These are phyloP conservation scores for Microdochium bolleyi DNA, from an alignment of 2,329 filamentous ascomycete genomes.

Conservation along the genomic window DNA sequence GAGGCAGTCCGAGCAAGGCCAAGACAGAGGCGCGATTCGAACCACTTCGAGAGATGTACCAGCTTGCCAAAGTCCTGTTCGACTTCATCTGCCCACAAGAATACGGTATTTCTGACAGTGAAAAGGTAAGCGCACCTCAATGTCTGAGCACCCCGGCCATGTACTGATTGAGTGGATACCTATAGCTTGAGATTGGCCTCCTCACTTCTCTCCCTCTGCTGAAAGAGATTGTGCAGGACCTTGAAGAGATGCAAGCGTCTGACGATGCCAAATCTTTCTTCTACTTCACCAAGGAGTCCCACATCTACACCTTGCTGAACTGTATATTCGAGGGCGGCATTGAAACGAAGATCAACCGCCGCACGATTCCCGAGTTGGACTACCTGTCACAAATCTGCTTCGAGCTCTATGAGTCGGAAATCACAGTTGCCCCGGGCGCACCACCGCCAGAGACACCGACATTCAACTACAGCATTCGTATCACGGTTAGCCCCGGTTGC, in stretches of 20 bases:
- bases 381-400: slow-evolving; percentile 98
- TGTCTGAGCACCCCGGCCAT: not conserved
- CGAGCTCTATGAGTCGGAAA: slow-evolving; percentile 93
- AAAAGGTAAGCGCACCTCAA: slow-evolving; percentile 49
- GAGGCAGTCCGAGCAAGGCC: slow-evolving; percentile 63
- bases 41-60: slow-evolving; percentile 87
- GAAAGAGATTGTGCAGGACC: slow-evolving; percentile 92
- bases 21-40: slow-evolving; percentile 81
- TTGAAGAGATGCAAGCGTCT: slow-evolving; percentile 95
- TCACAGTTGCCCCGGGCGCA: slow-evolving; percentile 41
- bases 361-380: slow-evolving; percentile 92
- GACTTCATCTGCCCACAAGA: slow-evolving; percentile 98
- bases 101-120: slow-evolving; percentile 89
- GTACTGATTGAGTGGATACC: slow-evolving; percentile 6
- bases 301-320: slow-evolving; percentile 96
- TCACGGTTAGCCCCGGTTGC: slow-evolving; percentile 90
- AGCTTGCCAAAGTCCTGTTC: slow-evolving; percentile 87
- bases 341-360: slow-evolving; percentile 91
- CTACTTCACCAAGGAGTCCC: slow-evolving; percentile 98
- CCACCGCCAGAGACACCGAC: slow-evolving; percentile 53
- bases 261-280: slow-evolving; percentile 93
- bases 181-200: slow-evolving; percentile 88
- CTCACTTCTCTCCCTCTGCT: slow-evolving; percentile 88
- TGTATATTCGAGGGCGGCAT: slow-evolving; percentile 96
- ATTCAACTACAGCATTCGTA: slow-evolving; percentile 92